Conservation (phyloP, 1,284 basidiomycete species). For the Melampsora larici-populina region DNA sequence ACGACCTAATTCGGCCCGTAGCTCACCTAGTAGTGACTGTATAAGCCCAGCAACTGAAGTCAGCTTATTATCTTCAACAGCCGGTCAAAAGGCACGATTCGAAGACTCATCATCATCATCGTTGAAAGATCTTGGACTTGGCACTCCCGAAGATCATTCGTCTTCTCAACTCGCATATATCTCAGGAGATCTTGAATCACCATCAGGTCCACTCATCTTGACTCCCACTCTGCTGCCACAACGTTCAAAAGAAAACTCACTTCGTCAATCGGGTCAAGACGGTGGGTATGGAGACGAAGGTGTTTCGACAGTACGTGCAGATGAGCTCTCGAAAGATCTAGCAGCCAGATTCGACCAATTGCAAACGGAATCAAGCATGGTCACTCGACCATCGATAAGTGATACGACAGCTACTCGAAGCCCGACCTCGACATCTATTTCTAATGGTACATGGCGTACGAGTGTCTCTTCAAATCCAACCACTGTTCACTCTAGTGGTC, state of each 20-base stretch:
- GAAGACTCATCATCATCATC: not conserved
- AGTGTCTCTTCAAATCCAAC: constrained; percentile 28
- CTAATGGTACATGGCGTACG: constrained; percentile 1
- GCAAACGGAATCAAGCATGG: not conserved
- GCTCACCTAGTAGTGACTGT: constrained; percentile 12
- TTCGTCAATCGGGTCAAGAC: not conserved
- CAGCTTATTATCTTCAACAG: not conserved
- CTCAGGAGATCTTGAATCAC: not conserved
- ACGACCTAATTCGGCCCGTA: constrained; percentile 7
- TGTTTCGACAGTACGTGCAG: not conserved
- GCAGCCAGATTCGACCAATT: not conserved
- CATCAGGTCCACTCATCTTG: not conserved
- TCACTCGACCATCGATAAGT: not conserved
- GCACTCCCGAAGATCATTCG: too few relatives aligned
- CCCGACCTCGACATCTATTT: constrained; percentile 1
- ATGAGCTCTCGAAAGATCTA: not conserved
- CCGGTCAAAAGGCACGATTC: not conserved
- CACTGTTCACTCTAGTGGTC: not conserved
- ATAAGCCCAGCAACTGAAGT: constrained; percentile 5
- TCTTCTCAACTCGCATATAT: not conserved
- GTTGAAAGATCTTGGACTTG: not conserved
- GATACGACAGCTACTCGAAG: not conserved
- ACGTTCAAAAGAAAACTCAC: not conserved
- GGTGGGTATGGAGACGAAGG: constrained; percentile 12
- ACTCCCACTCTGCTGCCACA: not conserved